Conservation (phyloP, 2,329 filamentous ascomycete genomes). For the Epichloe scottii region DNA sequence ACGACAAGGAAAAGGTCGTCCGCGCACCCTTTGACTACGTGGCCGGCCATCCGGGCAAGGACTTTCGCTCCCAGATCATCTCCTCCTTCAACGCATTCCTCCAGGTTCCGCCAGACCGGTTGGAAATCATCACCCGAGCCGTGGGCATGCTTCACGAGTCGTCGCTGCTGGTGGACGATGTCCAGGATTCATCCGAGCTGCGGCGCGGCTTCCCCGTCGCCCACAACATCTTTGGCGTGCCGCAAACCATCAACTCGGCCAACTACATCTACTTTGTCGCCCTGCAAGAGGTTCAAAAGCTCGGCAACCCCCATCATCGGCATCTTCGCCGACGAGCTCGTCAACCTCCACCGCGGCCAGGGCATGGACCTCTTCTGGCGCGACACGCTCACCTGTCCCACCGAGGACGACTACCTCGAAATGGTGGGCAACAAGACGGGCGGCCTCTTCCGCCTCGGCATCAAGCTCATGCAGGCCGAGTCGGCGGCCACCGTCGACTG, state of each 20-base stretch:
- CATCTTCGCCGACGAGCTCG: constrained; percentile 70
- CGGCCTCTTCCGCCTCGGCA: constrained; percentile 70
- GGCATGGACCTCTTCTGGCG: constrained; percentile 90
- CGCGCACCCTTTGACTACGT: constrained; percentile 73
- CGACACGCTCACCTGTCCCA: constrained; percentile 71
- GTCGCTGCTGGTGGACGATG: constrained; percentile 74
- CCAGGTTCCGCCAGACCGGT: constrained; percentile 54
- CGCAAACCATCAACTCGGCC: constrained; percentile 82
- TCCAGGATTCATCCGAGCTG: constrained; percentile 68
- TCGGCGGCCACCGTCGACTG: constrained; percentile 48
- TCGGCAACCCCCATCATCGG: constrained; percentile 55
- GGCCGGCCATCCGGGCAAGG: constrained; percentile 67
- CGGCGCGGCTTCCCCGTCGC: constrained; percentile 72
- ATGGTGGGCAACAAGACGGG: constrained; percentile 91
- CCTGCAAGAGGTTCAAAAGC: constrained; percentile 58
- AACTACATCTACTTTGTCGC: constrained; percentile 84
- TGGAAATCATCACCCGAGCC: constrained; percentile 65
- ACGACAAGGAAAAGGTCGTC: constrained; percentile 65
- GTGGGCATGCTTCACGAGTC: constrained; percentile 80
- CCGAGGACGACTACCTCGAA: constrained; percentile 82
- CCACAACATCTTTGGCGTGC: constrained; percentile 71
- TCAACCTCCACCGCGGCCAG: constrained; percentile 77
- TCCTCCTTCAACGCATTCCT: constrained; percentile 72
- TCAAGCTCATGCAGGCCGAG: constrained; percentile 82
- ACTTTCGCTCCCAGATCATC: constrained; percentile 70